Conservation (phyloP, 2,329 filamentous ascomycete genomes). For the Diaporthe sp. region DNA sequence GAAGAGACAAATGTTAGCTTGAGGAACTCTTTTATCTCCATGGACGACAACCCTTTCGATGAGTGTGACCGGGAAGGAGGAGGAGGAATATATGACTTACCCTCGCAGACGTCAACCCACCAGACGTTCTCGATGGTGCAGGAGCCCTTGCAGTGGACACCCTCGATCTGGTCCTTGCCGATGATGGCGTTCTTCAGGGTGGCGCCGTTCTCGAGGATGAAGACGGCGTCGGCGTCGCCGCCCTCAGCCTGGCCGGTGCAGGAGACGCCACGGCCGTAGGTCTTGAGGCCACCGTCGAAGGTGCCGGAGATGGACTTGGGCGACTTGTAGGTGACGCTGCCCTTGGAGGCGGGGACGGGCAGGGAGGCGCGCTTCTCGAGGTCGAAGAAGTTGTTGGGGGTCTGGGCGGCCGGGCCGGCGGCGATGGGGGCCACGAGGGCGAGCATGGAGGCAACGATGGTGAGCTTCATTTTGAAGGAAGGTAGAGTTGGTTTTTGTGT, state of each 20-base stretch:
- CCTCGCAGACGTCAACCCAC: constrained; percentile 53
- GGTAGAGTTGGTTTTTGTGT: neutral
- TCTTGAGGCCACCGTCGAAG: constrained; percentile 52
- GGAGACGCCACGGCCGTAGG: constrained; percentile 40
- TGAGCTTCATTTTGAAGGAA: constrained; percentile 32
- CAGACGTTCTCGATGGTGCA: constrained; percentile 56
- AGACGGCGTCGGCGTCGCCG: constrained; percentile 58
- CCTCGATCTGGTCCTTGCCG: constrained; percentile 62
- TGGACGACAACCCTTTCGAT: neutral
- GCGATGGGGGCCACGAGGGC: constrained; percentile 26
- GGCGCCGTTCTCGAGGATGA: constrained; percentile 63
- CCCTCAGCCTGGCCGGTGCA: constrained; percentile 43
- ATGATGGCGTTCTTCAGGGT: constrained; percentile 67
- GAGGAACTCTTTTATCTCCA: too few relatives aligned
- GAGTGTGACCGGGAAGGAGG: neutral
- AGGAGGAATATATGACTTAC: neutral
- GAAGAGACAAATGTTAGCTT: neutral
- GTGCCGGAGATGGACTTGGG: constrained; percentile 17
- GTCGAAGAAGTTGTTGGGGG: constrained; percentile 25
- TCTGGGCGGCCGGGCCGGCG: constrained; percentile 29
- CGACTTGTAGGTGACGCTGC: constrained; percentile 17
- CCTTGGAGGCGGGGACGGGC: constrained; percentile 1
- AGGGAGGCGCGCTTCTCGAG: constrained; percentile 12
- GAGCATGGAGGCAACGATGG: constrained; percentile 14
- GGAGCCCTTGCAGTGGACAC: constrained; percentile 61